A percentile compares a stretch with the other conserved stretches of the same genome.
Evolutionary conservation across 2,329 filamentous ascomycete species (phyloP).

Genomic region (Pseudocercospora vitis): DNA sequence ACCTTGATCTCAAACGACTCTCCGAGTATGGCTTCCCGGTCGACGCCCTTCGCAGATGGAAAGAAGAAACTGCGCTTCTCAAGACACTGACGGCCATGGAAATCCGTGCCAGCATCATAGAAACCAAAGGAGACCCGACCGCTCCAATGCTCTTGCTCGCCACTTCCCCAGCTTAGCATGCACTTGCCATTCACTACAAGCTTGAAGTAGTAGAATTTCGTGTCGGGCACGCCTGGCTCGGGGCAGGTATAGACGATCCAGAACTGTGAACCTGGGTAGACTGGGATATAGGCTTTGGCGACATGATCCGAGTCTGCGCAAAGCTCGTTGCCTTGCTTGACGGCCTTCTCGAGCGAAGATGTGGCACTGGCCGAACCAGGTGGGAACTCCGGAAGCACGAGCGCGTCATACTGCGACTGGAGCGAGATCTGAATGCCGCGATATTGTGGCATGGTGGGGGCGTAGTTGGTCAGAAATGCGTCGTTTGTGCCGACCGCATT

Average conservation of each 20-base stretch:
- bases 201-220: constrained; percentile 48
- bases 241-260: constrained; percentile 45
- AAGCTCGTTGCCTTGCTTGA: constrained; percentile 30
- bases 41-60: constrained; percentile 20
- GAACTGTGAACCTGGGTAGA: constrained; percentile 35
- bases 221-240: constrained; percentile 19
- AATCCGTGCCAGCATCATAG: constrained; percentile 38
- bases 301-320: not conserved
- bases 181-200: constrained; percentile 43
- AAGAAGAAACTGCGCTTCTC: constrained; percentile 49
- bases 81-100: constrained; percentile 34
- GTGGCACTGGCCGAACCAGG: constrained; percentile 28
- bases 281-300: constrained; percentile 23
- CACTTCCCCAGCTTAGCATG: constrained; percentile 48
- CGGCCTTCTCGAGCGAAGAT: constrained; percentile 5
- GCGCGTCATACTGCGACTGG: constrained; percentile 45
- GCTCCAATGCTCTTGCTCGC: constrained; percentile 43
- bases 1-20: constrained; percentile 45
- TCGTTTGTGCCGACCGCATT: too few species aligned
- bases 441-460: constrained; percentile 35
- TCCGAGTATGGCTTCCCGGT: constrained; percentile 25
- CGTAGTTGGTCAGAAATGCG: too few species aligned
- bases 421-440: constrained; percentile 44
- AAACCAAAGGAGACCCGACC: constrained; percentile 50
- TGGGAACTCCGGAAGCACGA: constrained; percentile 42